Base-by-base conservation (phyloP, 129 eudicot genomes). In the Centaurea solstitialis region DNA sequence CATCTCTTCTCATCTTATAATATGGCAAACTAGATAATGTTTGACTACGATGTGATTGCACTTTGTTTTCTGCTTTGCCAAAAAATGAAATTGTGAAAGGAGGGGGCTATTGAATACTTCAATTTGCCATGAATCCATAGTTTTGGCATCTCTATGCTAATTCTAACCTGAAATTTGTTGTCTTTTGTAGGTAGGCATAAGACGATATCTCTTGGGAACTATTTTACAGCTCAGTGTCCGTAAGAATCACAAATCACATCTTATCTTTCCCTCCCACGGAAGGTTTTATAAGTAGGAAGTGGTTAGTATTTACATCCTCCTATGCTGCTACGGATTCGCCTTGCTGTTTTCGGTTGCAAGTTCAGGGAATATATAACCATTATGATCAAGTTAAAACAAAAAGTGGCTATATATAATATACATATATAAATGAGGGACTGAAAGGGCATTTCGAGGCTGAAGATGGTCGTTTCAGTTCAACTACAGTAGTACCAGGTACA, bases 101-200 rank as follows among this genome's bases (percentile, higher is more conserved):
- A 33, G 37, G 37, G 37, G 2, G 62, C 62, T 15, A 50, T 50
- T 3, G 20, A 50, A 50, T 50, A 50, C 62, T 50, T 50, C 21
- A 50, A 15, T 15, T 50, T 50, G 62, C 21, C 47, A 43, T 43
- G 53, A 43, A 43, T 43, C 4, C 3, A 43, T 7, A 17, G 65
- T 70, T 17, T 26, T 28, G 43, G 70, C 41, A 43, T 68, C 17
- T 68, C 28, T 33, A 67, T 28, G 75, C 74, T 78, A 78, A 68
- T 78, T 68, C 12, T 41, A 62, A 9, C 33, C 57, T 72, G 43
- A 38, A 70, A 21, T 35, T 26, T 80, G 45, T 72, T 57, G 72
- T 15, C 21, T 59, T 70, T 73, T 73, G 79, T 67, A 80, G 84
- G 84, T 80, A 62, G 64, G 72, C 73, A 72, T 64, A 80, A 37